Evolutionary conservation across 768 basidiomycete genomes (phyloP).

Genomic region (Trametes cingulata): DNA sequence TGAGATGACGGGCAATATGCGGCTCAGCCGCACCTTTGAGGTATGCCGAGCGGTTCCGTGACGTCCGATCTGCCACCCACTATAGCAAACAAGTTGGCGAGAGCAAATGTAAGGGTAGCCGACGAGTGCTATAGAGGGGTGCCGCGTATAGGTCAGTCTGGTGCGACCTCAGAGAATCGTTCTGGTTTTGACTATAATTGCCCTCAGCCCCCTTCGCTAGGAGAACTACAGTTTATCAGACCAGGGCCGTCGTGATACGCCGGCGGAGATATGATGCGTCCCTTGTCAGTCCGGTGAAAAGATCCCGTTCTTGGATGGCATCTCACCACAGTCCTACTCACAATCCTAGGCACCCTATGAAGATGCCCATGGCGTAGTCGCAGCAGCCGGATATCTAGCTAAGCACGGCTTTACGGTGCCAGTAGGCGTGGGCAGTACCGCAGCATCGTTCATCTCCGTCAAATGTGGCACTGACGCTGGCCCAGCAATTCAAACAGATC

Average conservation of each 20-base stretch:
- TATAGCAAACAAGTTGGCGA: too few species aligned
- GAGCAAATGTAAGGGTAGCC: not conserved
- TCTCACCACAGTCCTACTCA: not conserved
- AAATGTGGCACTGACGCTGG: constrained; percentile 6
- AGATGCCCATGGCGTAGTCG: too few species aligned
- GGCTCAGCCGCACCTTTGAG: too few species aligned
- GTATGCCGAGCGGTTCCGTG: too few species aligned
- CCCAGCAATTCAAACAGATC: constrained; percentile 1
- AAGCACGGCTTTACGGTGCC: not conserved
- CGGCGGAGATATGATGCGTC: constrained; percentile 20
- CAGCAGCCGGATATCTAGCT: not conserved
- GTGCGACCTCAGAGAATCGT: not conserved
- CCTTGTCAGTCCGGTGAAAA: not conserved
- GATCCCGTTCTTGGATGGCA: not conserved
- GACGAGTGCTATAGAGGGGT: not conserved
- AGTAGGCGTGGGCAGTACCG: constrained; percentile 3
- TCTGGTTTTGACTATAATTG: not conserved
- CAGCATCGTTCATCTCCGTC: constrained; percentile 19
- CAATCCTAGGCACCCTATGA: too few species aligned
- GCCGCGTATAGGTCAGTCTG: not conserved
- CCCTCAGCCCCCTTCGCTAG: too few species aligned
- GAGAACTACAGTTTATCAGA: too few species aligned
- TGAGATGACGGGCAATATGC: too few species aligned
- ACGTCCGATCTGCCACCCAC: too few species aligned
- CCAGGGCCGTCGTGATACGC: not conserved